phyloP scores from a whole-genome alignment of 768 basidiomycete genomes.

The Boletus rubroflammeus region DNA sequence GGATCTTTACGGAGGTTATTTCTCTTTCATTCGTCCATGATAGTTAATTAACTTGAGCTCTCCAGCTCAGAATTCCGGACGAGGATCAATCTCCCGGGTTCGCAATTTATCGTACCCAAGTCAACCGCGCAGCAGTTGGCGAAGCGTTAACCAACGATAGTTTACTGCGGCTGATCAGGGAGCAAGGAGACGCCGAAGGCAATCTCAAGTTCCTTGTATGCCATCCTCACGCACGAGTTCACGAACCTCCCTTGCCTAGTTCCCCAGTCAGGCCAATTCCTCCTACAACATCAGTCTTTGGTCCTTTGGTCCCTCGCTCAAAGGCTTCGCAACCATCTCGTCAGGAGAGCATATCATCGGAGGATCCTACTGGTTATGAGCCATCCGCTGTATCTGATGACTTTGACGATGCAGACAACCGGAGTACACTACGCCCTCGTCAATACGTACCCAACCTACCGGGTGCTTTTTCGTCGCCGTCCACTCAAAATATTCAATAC shows the following conservation, averaged over 20 bases:
- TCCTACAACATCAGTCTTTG: constrained; percentile 46
- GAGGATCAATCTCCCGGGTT: constrained; percentile 71
- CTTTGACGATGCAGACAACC: constrained; percentile 54
- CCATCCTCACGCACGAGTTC: constrained; percentile 57
- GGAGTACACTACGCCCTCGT: constrained; percentile 43
- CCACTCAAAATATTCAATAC: constrained; percentile 40
- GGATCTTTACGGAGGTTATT: constrained; percentile 74
- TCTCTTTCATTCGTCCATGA: neutral
- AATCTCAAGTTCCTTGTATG: constrained; percentile 83
- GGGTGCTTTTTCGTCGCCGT: constrained; percentile 29
- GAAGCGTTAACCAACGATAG: constrained; percentile 68
- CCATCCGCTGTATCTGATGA: constrained; percentile 52
- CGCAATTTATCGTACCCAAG: constrained; percentile 84
- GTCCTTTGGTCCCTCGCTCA: constrained; percentile 49
- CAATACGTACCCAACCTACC: constrained; percentile 28
- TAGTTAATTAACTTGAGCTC: constrained; percentile 1
- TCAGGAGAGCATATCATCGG: constrained; percentile 69
- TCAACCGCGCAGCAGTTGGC: constrained; percentile 73
- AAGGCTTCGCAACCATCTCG: constrained; percentile 50
- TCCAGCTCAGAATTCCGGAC: constrained; percentile 73
- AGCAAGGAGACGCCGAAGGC: constrained; percentile 72
- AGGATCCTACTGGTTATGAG: constrained; percentile 66
- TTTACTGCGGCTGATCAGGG: constrained; percentile 67
- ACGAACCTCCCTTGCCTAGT: constrained; percentile 43
- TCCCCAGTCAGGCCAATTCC: constrained; percentile 46